Conservation (phyloP, 108 stramenopile species). For the Pelagomonas calceolata region DNA sequence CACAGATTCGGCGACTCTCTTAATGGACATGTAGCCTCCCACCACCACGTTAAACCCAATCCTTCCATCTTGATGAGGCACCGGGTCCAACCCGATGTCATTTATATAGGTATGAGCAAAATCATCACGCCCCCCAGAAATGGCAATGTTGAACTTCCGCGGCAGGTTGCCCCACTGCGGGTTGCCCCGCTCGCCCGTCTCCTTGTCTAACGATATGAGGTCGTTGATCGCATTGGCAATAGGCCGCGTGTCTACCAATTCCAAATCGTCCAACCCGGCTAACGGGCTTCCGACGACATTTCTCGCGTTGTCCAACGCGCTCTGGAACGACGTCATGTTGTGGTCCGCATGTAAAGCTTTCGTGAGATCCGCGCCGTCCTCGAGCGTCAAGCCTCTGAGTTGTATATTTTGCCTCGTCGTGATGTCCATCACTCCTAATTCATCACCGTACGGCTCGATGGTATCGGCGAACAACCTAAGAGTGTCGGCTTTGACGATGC, state of each 20-base stretch:
- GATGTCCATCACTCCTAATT: slow-evolving; percentile 73
- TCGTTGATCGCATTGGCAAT: slow-evolving; percentile 68
- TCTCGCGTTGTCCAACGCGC: slow-evolving; percentile 76
- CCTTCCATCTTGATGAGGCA: slow-evolving; percentile 54
- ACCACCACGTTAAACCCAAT: slow-evolving; percentile 87
- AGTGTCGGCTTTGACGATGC: slow-evolving; percentile 77
- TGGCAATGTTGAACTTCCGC: slow-evolving; percentile 85
- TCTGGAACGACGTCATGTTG: slow-evolving; percentile 73
- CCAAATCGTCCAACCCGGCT: slow-evolving; percentile 77
- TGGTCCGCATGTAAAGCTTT: slow-evolving; percentile 68
- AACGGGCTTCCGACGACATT: slow-evolving; percentile 86
- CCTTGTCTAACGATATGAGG: slow-evolving; percentile 60
- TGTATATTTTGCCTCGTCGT: slow-evolving; percentile 84
- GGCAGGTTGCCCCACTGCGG: slow-evolving; percentile 74
- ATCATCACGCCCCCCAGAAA: slow-evolving; percentile 77
- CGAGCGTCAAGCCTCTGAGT: slow-evolving; percentile 76
- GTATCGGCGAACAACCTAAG: slow-evolving; percentile 69
- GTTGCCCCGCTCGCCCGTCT: slow-evolving; percentile 63
- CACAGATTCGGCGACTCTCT: slow-evolving; percentile 68
- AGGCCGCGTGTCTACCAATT: slow-evolving; percentile 74
- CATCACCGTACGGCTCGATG: slow-evolving; percentile 70
- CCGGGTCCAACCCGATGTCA: slow-evolving; percentile 71
- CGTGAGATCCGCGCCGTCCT: slow-evolving; percentile 72
- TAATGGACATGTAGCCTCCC: slow-evolving; percentile 86
- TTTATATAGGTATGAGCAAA: slow-evolving; percentile 88